These are phyloP conservation scores for Fragaria vesca DNA, from an alignment of 306 rosid species.

Conservation along the genomic window DNA sequence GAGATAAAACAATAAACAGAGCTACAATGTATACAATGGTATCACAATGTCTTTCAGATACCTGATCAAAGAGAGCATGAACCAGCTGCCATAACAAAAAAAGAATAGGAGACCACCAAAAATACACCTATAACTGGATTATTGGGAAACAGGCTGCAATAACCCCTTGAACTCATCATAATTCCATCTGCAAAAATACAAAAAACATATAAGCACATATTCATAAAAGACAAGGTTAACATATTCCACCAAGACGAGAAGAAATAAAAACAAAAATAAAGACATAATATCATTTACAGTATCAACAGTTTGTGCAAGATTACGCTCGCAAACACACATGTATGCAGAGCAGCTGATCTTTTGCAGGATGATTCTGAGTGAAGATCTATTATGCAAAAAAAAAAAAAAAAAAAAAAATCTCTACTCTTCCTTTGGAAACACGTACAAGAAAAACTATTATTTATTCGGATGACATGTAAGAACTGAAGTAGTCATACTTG, in stretches of 20 bases:
- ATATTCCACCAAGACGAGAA: neutral
- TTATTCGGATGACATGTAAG: slow-evolving; percentile 1
- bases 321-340: too few relatives aligned
- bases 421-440: neutral
- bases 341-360: neutral
- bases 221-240: neutral
- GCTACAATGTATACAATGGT: neutral
- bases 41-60: neutral
- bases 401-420: neutral
- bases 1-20: neutral
- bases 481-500: slow-evolving; percentile 59
- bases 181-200: slow-evolving; percentile 59
- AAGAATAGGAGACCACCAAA: slow-evolving; percentile 20
- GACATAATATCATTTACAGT: neutral
- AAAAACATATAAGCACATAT: neutral
- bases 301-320: neutral
- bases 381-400: neutral
- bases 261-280: neutral
- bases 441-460: neutral
- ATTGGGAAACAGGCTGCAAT: slow-evolving; percentile 60
- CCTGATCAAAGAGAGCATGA: slow-evolving; percentile 33
- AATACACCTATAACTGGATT: slow-evolving; percentile 29
- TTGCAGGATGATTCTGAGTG: neutral
- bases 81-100: slow-evolving; percentile 23
- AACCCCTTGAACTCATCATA: slow-evolving; percentile 67